Percentiles rank a stretch among this genome's conserved stretches.
phyloP scores from a whole-genome alignment of 2,329 filamentous ascomycete genomes.

The Clonostachys sp. region DNA sequence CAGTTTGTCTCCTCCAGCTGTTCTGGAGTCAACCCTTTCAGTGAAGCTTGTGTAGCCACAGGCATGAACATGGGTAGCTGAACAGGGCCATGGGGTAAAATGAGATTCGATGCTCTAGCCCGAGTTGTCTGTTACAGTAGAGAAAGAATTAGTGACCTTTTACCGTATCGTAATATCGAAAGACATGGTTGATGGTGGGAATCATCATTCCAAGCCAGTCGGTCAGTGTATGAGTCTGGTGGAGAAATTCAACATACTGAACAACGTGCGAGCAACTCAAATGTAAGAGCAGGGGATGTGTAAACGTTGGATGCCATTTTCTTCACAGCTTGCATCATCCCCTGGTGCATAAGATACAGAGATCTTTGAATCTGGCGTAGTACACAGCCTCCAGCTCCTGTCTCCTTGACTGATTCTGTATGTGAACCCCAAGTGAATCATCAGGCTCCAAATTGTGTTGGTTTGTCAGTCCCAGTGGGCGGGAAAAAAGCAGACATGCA shows the following conservation, averaged over 20 bases:
- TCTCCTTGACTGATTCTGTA: too few relatives aligned
- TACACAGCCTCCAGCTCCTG: too few relatives aligned
- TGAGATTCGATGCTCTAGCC: slow-evolving; percentile 83
- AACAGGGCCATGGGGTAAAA: slow-evolving; percentile 87
- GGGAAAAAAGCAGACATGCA: too few relatives aligned
- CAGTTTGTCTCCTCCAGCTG: slow-evolving; percentile 89
- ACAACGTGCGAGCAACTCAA: slow-evolving; percentile 73
- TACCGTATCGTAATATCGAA: too few relatives aligned
- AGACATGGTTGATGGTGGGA: too few relatives aligned
- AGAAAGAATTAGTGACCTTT: not conserved
- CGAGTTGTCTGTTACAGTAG: slow-evolving; percentile 69
- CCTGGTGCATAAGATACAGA: not conserved
- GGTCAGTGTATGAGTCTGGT: not conserved
- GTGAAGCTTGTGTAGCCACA: slow-evolving; percentile 90
- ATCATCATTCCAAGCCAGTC: not conserved
- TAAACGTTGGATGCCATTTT: slow-evolving; percentile 48
- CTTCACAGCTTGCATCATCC: slow-evolving; percentile 21
- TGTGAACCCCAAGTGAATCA: too few relatives aligned
- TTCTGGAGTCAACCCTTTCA: slow-evolving; percentile 90
- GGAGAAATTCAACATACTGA: slow-evolving; percentile 53
- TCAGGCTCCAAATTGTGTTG: too few relatives aligned
- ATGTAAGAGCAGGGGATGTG: slow-evolving; percentile 65
- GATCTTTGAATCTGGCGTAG: too few relatives aligned
- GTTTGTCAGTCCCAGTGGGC: too few relatives aligned
- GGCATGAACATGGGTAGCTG: slow-evolving; percentile 96